phyloP scores from a whole-genome alignment of 768 basidiomycete genomes.

The Lactarius trivialis region DNA sequence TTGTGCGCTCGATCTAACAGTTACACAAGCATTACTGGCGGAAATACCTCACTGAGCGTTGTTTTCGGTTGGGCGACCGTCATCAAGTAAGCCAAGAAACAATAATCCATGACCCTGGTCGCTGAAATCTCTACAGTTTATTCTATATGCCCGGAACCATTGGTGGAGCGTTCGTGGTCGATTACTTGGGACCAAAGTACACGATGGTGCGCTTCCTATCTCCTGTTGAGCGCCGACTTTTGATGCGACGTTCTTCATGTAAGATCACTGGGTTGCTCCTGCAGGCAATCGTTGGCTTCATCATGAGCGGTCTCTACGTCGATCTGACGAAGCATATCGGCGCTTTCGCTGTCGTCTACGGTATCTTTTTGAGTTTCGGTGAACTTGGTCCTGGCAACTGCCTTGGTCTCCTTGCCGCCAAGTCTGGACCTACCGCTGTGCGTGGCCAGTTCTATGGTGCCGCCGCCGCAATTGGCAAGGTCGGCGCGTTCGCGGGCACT shows the following conservation, averaged over 20 bases:
- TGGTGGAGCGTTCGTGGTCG: constrained; percentile 68
- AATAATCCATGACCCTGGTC: constrained; percentile 30
- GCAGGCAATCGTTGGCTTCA: constrained; percentile 76
- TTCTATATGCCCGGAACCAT: constrained; percentile 71
- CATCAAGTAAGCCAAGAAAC: constrained; percentile 52
- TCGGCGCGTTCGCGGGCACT: constrained; percentile 79
- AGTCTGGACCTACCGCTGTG: constrained; percentile 78
- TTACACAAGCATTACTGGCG: constrained; percentile 51
- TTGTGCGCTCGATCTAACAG: not conserved
- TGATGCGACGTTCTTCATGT: not conserved
- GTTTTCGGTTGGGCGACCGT: constrained; percentile 83
- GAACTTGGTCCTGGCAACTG: constrained; percentile 88
- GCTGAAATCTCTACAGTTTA: constrained; percentile 32
- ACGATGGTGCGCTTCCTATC: constrained; percentile 48
- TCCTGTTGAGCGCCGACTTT: constrained; percentile 4
- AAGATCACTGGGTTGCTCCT: constrained; percentile 61
- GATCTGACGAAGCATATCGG: constrained; percentile 56
- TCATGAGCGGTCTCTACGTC: constrained; percentile 79
- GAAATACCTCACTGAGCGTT: constrained; percentile 42
- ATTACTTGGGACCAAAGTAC: constrained; percentile 67
- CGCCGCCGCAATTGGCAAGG: constrained; percentile 80
- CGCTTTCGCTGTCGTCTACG: constrained; percentile 84
- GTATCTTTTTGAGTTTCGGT: constrained; percentile 84
- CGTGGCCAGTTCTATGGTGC: constrained; percentile 83
- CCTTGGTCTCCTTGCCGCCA: constrained; percentile 78